Evolutionary conservation across 306 rosid species (phyloP).

Genomic region (Cucumis cinereus): DNA sequence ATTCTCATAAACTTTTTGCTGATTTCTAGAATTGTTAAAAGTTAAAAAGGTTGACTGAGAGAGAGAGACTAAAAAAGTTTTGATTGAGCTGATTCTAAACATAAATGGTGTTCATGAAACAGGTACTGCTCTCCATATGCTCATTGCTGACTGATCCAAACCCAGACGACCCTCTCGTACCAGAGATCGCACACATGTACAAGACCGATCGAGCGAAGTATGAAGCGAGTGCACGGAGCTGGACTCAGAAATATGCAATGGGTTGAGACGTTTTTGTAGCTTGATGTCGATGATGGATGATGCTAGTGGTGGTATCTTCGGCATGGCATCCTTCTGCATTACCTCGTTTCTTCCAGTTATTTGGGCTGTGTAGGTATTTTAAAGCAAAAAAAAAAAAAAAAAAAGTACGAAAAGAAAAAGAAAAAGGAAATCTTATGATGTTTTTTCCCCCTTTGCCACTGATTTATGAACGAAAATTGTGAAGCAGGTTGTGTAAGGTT

Average conservation of each 20-base stretch:
- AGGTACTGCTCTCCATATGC: slow-evolving; percentile 73
- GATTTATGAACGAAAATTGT: not conserved
- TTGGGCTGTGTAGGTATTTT: slow-evolving; percentile 7
- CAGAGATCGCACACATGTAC: slow-evolving; percentile 73
- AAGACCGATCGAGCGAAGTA: slow-evolving; percentile 59
- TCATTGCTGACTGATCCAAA: slow-evolving; percentile 70
- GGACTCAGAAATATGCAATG: slow-evolving; percentile 82
- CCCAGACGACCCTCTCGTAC: slow-evolving; percentile 72
- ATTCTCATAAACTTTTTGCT: not conserved
- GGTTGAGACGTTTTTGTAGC: slow-evolving; percentile 19
- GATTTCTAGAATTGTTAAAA: not conserved
- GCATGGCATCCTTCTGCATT: not conserved
- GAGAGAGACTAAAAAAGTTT: not conserved
- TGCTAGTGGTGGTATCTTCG: not conserved
- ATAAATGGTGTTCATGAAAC: not conserved
- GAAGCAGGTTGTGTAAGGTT: slow-evolving; percentile 1
- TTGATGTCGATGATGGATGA: not conserved
- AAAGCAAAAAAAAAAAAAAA: not conserved
- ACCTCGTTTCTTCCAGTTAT: not conserved
- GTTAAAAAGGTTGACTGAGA: not conserved
- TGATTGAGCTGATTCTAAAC: not conserved
- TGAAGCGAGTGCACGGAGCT: slow-evolving; percentile 64
- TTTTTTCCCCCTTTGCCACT: not conserved
- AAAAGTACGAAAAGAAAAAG: not conserved
- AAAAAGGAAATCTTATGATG: not conserved